These are phyloP conservation scores for Fusarium sulawesiense DNA, from an alignment of 2,329 filamentous ascomycete species.

Conservation along the genomic window DNA sequence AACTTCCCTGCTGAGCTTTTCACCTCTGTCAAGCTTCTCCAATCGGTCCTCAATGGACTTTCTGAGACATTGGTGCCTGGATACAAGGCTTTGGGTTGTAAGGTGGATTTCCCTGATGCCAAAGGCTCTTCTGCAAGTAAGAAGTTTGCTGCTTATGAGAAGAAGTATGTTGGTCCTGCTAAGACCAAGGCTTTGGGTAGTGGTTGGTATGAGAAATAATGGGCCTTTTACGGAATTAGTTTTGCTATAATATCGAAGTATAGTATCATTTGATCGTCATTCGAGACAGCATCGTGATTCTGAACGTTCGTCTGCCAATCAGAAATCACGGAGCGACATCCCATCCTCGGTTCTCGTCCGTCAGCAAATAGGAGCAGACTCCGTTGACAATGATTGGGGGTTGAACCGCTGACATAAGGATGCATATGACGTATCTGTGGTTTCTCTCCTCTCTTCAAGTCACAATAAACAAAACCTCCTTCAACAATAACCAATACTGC, in stretches of 20 bases:
- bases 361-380: no score
- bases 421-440: neutral
- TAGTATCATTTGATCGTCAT: no score
- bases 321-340: no score
- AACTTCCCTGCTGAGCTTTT: slow-evolving; percentile 26
- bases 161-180: slow-evolving; percentile 22
- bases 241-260: no score
- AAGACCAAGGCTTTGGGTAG: slow-evolving; percentile 23
- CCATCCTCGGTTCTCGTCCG: no score
- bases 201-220: slow-evolving; percentile 15
- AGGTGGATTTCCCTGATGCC: slow-evolving; percentile 23
- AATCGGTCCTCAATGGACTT: slow-evolving; percentile 12
- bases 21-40: slow-evolving; percentile 9
- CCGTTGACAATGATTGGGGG: neutral
- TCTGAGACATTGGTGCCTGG: slow-evolving; percentile 9
- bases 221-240: fast-evolving
- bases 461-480: neutral
- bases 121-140: slow-evolving; percentile 12
- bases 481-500: neutral
- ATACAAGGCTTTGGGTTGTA: slow-evolving; percentile 23
- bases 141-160: slow-evolving; percentile 15
- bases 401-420: neutral
- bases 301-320: no score
- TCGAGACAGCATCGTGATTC: no score
- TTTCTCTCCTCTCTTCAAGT: neutral